Percentiles rank a stretch among this genome's conserved stretches.
These are phyloP conservation scores for Gynochthodes officinalis DNA, from an alignment of 257 asterid species.

Conservation along the genomic window DNA sequence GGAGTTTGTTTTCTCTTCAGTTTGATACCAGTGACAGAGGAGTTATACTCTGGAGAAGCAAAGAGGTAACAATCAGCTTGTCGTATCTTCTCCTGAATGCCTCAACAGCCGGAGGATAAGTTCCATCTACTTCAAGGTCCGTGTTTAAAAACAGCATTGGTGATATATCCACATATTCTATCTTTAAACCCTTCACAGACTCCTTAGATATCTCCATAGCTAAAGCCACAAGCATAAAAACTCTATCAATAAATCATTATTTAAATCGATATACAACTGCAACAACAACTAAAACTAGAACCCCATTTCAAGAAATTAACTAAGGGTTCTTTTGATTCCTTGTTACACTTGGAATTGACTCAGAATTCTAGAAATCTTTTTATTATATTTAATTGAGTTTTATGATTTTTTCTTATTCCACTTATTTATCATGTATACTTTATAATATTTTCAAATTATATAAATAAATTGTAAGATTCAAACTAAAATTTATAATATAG, in stretches of 20 bases:
- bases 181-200: constrained; percentile 56
- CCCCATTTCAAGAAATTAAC: not conserved
- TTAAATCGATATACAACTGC: not conserved
- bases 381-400: too few species aligned
- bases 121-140: constrained; percentile 75
- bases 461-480: not conserved
- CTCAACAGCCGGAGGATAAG: constrained; percentile 73
- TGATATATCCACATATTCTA: constrained; percentile 73
- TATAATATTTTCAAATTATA: not conserved
- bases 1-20: not conserved
- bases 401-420: too few species aligned
- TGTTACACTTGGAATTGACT: not conserved
- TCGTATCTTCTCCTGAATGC: constrained; percentile 71
- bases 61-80: constrained; percentile 72
- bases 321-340: not conserved
- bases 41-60: constrained; percentile 91
- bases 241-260: not conserved
- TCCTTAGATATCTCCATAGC: constrained; percentile 61
- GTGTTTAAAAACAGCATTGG: constrained; percentile 65
- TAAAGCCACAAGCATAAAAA: constrained; percentile 13
- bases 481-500: too few species aligned
- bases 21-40: constrained; percentile 66
- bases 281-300: not conserved
- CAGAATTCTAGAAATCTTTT: not conserved
- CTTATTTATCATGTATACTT: too few species aligned